These are phyloP conservation scores for Chaetomiaceae sp. DNA, from an alignment of 2,329 filamentous ascomycete species.

Conservation along the genomic window DNA sequence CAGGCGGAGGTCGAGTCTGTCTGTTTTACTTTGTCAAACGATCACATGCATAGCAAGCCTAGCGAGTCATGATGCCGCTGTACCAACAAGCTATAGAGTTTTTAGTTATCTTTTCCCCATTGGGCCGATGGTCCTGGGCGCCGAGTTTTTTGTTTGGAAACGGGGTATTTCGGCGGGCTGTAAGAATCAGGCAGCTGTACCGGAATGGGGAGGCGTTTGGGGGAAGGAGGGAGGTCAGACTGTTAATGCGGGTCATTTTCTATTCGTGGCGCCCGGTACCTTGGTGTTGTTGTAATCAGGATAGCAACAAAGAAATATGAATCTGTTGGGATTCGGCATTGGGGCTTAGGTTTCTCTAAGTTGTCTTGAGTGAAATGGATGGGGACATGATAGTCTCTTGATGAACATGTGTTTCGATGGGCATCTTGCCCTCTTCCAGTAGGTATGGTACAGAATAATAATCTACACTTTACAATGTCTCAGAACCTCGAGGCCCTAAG, in stretches of 20 bases:
- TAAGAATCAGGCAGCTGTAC: background rate
- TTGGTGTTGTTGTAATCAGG: background rate
- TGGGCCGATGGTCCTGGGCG: conserved; percentile 5
- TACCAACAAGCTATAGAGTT: conserved; percentile 32
- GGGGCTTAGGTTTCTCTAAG: too few relatives aligned
- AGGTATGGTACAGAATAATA: too few relatives aligned
- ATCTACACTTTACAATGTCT: too few relatives aligned
- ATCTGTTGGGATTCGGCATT: too few relatives aligned
- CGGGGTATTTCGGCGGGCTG: background rate
- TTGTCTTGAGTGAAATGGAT: background rate
- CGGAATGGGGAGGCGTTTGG: background rate
- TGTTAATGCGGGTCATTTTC: conserved; percentile 1
- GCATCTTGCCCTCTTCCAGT: too few relatives aligned
- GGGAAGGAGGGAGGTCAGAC: background rate
- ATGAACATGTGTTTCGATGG: too few relatives aligned
- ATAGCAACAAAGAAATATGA: background rate
- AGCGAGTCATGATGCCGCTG: conserved; percentile 20
- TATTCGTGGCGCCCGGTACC: background rate
- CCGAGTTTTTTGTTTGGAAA: background rate
- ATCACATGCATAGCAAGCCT: conserved; percentile 4
- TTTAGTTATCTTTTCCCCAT: conserved; percentile 11
- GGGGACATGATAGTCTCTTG: too few relatives aligned
- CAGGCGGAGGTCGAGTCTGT: background rate
- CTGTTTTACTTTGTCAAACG: conserved; percentile 1
- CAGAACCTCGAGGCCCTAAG: too few relatives aligned